Conservation (phyloP, 2,329 filamentous ascomycete species). For the Calycina herbarum region DNA sequence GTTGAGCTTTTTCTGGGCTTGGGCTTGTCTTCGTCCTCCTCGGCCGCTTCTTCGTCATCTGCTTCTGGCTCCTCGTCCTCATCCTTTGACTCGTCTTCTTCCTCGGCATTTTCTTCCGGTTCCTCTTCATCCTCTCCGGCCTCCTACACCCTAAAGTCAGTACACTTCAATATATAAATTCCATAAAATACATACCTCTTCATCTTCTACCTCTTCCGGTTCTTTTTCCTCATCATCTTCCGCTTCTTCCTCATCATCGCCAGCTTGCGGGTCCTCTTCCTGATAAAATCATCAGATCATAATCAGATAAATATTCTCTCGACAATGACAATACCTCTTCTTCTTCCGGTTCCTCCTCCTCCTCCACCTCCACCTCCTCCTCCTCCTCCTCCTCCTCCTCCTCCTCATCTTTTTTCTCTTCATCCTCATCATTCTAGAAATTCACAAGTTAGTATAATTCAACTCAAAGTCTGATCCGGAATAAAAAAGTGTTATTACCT, state of each 20-base stretch:
- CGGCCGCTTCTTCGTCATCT: not conserved
- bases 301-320: too few relatives aligned
- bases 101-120: not conserved
- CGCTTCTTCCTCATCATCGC: not conserved
- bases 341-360: not conserved
- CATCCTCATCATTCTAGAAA: not conserved
- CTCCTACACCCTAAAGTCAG: not conserved
- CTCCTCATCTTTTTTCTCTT: not conserved
- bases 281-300: too few relatives aligned
- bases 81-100: not conserved
- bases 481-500: not conserved
- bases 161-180: not conserved
- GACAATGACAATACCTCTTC: not conserved
- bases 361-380: not conserved
- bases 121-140: not conserved
- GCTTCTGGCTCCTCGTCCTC: not conserved
- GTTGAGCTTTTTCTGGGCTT: not conserved
- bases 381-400: not conserved
- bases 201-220: not conserved
- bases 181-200: not conserved
- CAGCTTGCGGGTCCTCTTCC: not conserved
- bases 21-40: not conserved
- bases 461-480: not conserved
- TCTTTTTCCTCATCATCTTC: not conserved
- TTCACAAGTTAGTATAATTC: not conserved